These are phyloP conservation scores for Breviolum minutum DNA, from an alignment of 73 alveolate genomes.

Conservation along the genomic window DNA sequence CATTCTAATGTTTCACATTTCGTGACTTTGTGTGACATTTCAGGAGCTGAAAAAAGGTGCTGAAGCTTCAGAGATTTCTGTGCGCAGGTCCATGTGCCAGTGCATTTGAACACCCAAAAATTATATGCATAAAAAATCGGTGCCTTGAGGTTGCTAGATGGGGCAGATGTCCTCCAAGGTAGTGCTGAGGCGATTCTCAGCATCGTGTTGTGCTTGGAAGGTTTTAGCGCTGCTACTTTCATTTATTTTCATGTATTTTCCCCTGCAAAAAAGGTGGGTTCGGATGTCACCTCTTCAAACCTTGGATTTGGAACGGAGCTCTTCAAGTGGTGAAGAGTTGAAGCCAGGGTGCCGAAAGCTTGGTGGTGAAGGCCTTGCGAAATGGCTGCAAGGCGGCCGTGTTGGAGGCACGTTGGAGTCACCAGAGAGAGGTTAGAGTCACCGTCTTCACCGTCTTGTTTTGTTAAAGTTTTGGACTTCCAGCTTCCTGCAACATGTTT, in stretches of 20 bases:
- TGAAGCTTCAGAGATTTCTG: not conserved
- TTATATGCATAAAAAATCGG: too few species aligned
- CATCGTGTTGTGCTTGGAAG: not conserved
- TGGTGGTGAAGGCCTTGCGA: slow-evolving; percentile 30
- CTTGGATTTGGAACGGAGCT: too few species aligned
- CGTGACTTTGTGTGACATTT: too few species aligned
- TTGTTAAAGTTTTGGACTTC: too few species aligned
- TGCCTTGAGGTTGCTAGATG: not conserved
- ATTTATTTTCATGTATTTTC: too few species aligned
- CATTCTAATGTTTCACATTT: too few species aligned
- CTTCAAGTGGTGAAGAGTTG: not conserved
- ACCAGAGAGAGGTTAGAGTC: too few species aligned
- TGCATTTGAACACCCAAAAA: not conserved
- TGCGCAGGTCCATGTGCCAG: not conserved
- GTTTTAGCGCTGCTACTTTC: too few species aligned
- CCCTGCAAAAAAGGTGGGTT: too few species aligned
- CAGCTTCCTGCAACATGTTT: too few species aligned
- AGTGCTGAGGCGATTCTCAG: not conserved
- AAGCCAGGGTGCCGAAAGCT: not conserved
- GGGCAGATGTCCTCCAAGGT: slow-evolving; percentile 18
- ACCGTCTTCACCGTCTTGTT: too few species aligned
- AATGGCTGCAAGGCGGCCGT: slow-evolving; percentile 15
- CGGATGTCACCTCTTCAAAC: not conserved
- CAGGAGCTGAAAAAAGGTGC: slow-evolving; percentile 37
- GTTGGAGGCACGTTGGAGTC: slow-evolving; percentile 34